Conservation (phyloP, 2,329 filamentous ascomycete genomes). For the Alternaria arborescens region DNA sequence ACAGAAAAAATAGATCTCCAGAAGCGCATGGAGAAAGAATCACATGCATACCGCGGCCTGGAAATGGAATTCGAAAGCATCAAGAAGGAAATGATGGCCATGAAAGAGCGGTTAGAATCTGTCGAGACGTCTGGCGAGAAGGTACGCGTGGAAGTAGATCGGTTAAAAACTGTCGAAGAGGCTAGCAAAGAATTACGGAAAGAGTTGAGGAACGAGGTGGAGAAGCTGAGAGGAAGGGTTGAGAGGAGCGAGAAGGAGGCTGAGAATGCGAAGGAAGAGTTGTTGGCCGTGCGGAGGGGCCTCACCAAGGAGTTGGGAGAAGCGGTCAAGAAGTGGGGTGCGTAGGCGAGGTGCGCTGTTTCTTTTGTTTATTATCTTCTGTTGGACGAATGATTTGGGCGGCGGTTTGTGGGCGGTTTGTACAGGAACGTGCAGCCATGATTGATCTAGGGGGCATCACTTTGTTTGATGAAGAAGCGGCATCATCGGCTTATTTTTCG, state of each 20-base stretch:
- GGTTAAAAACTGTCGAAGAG: conserved; percentile 7
- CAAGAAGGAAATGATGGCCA: conserved; percentile 16
- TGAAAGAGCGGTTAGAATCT: conserved; percentile 20
- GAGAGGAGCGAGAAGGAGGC: conserved; percentile 20
- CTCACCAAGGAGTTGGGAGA: conserved; percentile 16
- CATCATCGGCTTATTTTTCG: conserved; percentile 1
- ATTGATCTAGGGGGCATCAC: not conserved
- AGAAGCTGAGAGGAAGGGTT: conserved; percentile 9
- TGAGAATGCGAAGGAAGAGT: conserved; percentile 14
- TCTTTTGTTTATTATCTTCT: not conserved
- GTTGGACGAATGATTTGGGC: not conserved
- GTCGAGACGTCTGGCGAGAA: conserved; percentile 15
- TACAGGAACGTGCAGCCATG: not conserved
- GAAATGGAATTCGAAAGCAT: conserved; percentile 13
- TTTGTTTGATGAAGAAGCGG: conserved; percentile 3
- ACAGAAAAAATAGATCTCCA: conserved; percentile 17
- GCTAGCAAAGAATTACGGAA: conserved; percentile 7
- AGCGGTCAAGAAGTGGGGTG: conserved; percentile 20
- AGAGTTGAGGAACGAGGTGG: conserved; percentile 12
- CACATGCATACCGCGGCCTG: conserved; percentile 11
- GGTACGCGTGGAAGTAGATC: conserved; percentile 1
- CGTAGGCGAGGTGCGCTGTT: conserved; percentile 1
- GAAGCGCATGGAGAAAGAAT: conserved; percentile 19
- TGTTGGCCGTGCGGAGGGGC: conserved; percentile 10
- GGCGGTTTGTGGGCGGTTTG: not conserved